Base-by-base conservation (phyloP, 495 filamentous ascomycete genomes). In the Annulohypoxylon nitens region DNA sequence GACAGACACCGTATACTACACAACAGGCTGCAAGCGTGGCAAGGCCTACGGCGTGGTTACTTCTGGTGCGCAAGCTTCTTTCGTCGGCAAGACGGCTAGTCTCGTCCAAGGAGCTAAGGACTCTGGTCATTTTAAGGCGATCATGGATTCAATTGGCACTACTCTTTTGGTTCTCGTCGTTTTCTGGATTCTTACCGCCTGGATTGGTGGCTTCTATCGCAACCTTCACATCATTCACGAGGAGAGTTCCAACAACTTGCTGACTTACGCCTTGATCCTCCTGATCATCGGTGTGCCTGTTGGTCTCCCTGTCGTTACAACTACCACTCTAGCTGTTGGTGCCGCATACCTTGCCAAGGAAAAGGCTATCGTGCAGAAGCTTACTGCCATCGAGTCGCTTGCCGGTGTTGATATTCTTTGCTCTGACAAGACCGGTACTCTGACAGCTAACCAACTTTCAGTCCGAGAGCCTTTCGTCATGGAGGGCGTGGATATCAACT, bases 331-430 rank as follows among this genome's bases (percentile, higher is more conserved):
- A 90, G 94, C 94, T 81, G 94, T 97, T 73, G 94, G 94, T 79
- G 94, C 94, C 71, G 93, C 93, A 36, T 97, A 97, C 80, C 86
- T 97, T 68, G 94, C 94, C 57, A 94, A 93, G 83, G 95, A 97
- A 85, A 93, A 97, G 81, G 94, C 94, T 25, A 97, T 97, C 76
- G 94, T 97, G 74, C 94, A 97, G 83, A 97, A 97, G 84, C 88
- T 97, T 59, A 94, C 93, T 43, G 94, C 94, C 64, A 97, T 97
- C 73, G 94, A 97, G 83, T 97, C 94, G n/a, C 86, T 97, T 66
- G 94, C 94, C 75, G 94, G 93, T 83, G 94, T 97, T 59, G 93
- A 97, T 83, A 95, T 97, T 78, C 90, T 97, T 70, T 98, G 95
- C 85, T 98, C 95, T 30, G 95, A 98, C 82, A 98, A 98, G 86